Base-by-base conservation (phyloP, 345 rosid genomes). In the Mallotus nudiflorus region DNA sequence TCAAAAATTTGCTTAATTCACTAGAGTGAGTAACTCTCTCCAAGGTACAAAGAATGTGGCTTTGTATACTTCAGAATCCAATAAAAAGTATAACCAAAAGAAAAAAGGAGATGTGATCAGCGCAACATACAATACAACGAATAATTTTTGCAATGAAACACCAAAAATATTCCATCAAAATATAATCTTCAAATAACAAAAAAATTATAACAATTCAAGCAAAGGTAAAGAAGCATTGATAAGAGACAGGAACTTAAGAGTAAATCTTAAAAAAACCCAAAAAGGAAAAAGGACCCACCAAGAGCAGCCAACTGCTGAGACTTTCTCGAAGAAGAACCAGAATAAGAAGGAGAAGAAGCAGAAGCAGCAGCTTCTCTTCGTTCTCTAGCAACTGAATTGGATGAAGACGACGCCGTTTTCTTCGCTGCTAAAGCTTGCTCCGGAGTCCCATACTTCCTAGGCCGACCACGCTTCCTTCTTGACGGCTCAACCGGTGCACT, bases 391-490 rank as follows among this genome's bases (percentile, higher is more conserved):
- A 40, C 13, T 24, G 78, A 68, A 62, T 44, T 68, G 6, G 62
- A 49, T 15, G 68, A 42, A 20, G 77, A 57, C 59, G 71, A 63
- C 28, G 93, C 89, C 77, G 88, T 78, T 77, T 86, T 91, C 88
- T 86, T 94, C 11, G 97, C 97, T 2, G 97, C 97, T 65, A 90
- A 54, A 55, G 97, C 99, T 69, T 86, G 93, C 51, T 93, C 97
- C 13, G 92, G 97, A 22, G 99, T 95, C 1, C 86, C 97, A 66
- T 95, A 92, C 93, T 95, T 95, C 82, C 99, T 81, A 9, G 97
- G 99, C 51, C 99, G 77, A 4, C 99, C 99, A 27, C 99, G 81
- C 89, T 86, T 95, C 83, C 93, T 80, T 85, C 79, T 85, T 3
- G 88, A 78, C 0, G 88, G 79, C 75, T 88, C 93, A 62, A 82